These are phyloP conservation scores for Xylariales sp. DNA, from an alignment of 2,329 filamentous ascomycete genomes.

Conservation along the genomic window DNA sequence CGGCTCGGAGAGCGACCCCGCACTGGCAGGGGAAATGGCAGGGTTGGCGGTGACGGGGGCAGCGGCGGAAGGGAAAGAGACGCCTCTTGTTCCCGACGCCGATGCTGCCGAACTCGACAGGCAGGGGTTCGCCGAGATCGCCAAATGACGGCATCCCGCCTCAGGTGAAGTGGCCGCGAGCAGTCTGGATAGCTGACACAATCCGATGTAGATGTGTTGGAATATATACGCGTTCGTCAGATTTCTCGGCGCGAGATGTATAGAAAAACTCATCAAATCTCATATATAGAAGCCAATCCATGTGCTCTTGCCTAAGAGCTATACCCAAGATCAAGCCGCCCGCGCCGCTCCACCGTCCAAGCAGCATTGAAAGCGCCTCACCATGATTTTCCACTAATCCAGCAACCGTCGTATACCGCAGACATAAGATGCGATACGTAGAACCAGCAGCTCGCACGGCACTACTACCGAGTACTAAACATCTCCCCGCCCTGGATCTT, in stretches of 20 bases:
- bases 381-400: too few species aligned
- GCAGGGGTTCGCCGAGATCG: slow-evolving; percentile 66
- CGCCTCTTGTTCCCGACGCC: slow-evolving; percentile 60
- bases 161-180: neutral
- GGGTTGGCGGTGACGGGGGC: slow-evolving; percentile 50
- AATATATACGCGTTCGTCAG: neutral
- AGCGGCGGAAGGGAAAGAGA: slow-evolving; percentile 58
- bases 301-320: neutral
- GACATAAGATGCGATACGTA: too few species aligned
- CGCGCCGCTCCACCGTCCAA: neutral
- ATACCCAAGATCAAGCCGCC: neutral
- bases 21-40: slow-evolving; percentile 60
- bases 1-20: slow-evolving; percentile 45
- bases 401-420: too few species aligned
- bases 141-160: slow-evolving; percentile 24
- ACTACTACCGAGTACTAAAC: too few species aligned
- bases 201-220: neutral
- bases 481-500: too few species aligned
- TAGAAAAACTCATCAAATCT: neutral
- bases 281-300: neutral
- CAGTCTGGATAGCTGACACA: neutral
- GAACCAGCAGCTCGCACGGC: too few species aligned
- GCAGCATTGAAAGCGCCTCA: neutral
- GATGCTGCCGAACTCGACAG: slow-evolving; percentile 63
- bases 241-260: neutral